phyloP scores from a whole-genome alignment of 208 protist genomes.

The Strigomonas culicis region DNA sequence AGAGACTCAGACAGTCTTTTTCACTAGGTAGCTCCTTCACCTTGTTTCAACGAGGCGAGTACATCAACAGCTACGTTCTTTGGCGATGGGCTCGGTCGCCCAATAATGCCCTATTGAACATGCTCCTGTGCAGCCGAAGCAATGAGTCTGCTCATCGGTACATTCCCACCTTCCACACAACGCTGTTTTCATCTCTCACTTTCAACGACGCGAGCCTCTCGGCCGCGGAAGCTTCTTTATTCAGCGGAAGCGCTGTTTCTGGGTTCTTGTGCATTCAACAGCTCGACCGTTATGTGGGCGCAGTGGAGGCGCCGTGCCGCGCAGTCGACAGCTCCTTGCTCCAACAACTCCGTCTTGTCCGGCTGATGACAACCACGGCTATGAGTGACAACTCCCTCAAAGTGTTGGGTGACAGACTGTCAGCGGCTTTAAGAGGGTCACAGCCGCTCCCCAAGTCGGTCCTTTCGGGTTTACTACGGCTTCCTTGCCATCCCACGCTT shows the following conservation, averaged over 20 bases:
- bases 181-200: background rate
- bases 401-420: background rate
- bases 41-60: background rate
- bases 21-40: too few species aligned
- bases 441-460: background rate
- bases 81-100: background rate
- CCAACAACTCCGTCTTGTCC: too few species aligned
- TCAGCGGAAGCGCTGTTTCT: background rate
- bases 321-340: too few species aligned
- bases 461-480: constrained; percentile 1
- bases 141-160: background rate
- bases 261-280: background rate
- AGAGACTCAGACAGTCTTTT: too few species aligned
- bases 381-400: background rate
- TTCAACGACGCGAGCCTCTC: background rate
- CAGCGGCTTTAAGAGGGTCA: background rate
- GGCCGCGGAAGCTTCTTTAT: background rate
- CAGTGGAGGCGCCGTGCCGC: too few species aligned
- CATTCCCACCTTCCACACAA: too few species aligned
- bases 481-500: constrained; percentile 2
- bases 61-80: background rate
- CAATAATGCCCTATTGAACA: background rate
- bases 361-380: too few species aligned
- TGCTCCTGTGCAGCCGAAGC: background rate
- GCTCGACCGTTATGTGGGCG: background rate